phyloP scores from a whole-genome alignment of 2,329 filamentous ascomycete species.

The Ceratocystis diversiconidia region DNA sequence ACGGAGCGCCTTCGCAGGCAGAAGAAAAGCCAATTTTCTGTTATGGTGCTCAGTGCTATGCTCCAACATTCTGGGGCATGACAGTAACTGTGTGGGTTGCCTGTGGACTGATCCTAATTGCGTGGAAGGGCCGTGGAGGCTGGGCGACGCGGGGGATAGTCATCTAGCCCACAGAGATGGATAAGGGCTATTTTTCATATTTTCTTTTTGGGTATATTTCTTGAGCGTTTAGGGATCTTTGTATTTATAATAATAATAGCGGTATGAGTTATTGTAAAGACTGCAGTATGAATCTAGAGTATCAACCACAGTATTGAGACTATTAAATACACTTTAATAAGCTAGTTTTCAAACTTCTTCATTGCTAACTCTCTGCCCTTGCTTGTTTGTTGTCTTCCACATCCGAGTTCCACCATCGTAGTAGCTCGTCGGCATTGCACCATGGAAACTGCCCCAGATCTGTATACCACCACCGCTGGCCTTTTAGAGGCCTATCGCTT shows the following conservation, averaged over 20 bases:
- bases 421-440: conserved; percentile 35
- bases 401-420: conserved; percentile 30
- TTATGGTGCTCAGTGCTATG: conserved; percentile 71
- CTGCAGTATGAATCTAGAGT: not conserved
- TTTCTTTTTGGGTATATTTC: not conserved
- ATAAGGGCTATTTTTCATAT: not conserved
- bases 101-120: conserved; percentile 55
- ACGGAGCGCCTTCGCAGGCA: conserved; percentile 12
- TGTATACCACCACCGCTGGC: conserved; percentile 38
- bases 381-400: not conserved
- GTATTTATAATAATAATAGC: not conserved
- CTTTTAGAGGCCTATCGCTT: conserved; percentile 27
- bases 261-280: not conserved
- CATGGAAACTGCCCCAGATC: conserved; percentile 32
- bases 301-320: not conserved
- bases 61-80: conserved; percentile 73
- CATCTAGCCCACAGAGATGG: conserved; percentile 26
- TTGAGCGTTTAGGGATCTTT: not conserved
- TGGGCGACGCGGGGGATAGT: conserved; percentile 68
- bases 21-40: conserved; percentile 48
- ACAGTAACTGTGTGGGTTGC: conserved; percentile 66
- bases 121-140: conserved; percentile 64
- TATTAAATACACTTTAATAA: not conserved
- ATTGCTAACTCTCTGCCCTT: not conserved
- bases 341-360: not conserved